Evolutionary conservation across 352 stramenopile species (phyloP).

Genomic region (Pythium angustatum): DNA sequence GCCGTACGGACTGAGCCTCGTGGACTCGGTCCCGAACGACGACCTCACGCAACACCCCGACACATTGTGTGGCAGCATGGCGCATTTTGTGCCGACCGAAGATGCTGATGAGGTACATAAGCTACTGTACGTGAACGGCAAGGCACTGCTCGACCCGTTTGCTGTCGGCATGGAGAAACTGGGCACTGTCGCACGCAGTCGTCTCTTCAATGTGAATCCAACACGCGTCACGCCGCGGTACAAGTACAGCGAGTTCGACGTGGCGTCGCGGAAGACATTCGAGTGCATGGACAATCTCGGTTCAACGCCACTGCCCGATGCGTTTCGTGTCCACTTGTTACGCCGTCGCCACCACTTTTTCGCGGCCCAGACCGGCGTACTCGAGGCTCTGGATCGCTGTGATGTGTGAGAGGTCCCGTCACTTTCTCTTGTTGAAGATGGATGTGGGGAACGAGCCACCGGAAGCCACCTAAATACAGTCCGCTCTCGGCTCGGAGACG

Average conservation of each 20-base stretch:
- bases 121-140: conserved; percentile 69
- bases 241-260: conserved; percentile 29
- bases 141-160: conserved; percentile 56
- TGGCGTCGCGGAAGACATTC: conserved; percentile 22
- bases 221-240: conserved; percentile 60
- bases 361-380: conserved; percentile 16
- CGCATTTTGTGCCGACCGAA: conserved; percentile 52
- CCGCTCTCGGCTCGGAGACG: too few species aligned
- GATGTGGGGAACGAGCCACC: too few species aligned
- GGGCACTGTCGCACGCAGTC: conserved; percentile 25
- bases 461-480: neutral
- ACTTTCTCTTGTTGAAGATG: neutral
- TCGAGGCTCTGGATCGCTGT: conserved; percentile 19
- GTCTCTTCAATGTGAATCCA: conserved; percentile 56
- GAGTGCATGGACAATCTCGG: conserved; percentile 30
- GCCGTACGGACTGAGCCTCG: conserved; percentile 55
- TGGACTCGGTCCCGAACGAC: conserved; percentile 45
- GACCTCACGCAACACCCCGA: conserved; percentile 57
- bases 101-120: conserved; percentile 20
- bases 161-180: conserved; percentile 28
- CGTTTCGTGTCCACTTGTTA: conserved; percentile 18
- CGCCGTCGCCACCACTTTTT: conserved; percentile 29
- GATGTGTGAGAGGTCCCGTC: conserved; percentile 8
- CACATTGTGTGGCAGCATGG: conserved; percentile 70
- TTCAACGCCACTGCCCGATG: conserved; percentile 14